Conservation (phyloP, 2,329 filamentous ascomycete species). For the Exophiala sideris region DNA sequence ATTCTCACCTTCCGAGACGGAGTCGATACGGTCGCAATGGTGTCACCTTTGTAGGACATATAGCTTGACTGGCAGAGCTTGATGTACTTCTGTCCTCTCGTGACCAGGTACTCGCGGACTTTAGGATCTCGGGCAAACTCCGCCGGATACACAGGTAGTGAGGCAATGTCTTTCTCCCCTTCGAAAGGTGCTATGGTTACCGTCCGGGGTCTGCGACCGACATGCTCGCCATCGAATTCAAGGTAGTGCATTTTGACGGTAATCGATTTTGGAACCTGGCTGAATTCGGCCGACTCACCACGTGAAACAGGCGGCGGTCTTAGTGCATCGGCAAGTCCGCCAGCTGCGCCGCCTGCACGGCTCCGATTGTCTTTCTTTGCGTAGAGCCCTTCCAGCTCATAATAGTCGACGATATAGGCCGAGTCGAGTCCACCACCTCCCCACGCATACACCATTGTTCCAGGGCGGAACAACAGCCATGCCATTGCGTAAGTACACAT, state of each 20-base stretch:
- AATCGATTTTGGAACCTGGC: not conserved
- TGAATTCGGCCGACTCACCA: not conserved
- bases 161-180: conserved; percentile 4
- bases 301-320: not conserved
- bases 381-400: conserved; percentile 5
- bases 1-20: not conserved
- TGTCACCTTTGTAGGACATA: conserved; percentile 1
- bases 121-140: not conserved
- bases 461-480: conserved; percentile 17
- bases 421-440: not conserved
- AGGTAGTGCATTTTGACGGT: conserved; percentile 1
- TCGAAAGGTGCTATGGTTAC: conserved; percentile 4
- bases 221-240: conserved; percentile 3
- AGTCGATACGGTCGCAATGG: not conserved
- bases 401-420: conserved; percentile 9
- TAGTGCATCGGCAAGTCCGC: not conserved
- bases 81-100: not conserved
- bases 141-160: conserved; percentile 5
- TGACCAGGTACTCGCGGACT: not conserved
- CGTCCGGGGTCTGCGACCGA: not conserved
- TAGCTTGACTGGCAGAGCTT: conserved; percentile 1
- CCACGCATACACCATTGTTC: conserved; percentile 4
- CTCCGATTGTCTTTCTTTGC: not conserved
- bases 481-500: conserved; percentile 1
- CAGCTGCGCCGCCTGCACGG: not conserved